Conservation (phyloP, 176 grass and related monocot species). For the Rhynchospora pubera region DNA sequence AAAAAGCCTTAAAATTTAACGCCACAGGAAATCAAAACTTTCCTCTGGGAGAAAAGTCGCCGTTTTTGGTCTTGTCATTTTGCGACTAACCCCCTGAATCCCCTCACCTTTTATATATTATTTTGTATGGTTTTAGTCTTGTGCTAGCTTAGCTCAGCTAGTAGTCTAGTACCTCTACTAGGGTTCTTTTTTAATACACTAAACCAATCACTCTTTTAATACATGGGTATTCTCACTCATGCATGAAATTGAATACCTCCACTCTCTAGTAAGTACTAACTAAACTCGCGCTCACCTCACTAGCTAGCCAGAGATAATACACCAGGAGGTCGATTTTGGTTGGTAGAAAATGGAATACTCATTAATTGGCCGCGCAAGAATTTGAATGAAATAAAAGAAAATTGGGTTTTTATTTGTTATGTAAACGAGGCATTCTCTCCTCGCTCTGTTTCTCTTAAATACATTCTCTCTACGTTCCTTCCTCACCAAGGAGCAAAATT, state of each 20-base stretch:
- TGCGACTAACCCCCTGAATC: constrained; percentile 10
- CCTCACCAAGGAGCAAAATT: not conserved
- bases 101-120: constrained; percentile 3
- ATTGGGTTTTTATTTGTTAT: constrained; percentile 15
- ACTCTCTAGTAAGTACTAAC: no score
- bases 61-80: constrained; percentile 24
- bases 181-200: not conserved
- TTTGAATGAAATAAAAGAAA: not conserved
- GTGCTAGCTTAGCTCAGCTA: not conserved
- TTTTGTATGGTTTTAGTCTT: not conserved
- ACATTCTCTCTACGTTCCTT: not conserved
- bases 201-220: not conserved
- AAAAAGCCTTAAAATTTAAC: no score
- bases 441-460: constrained; percentile 16
- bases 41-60: not conserved
- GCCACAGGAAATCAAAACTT: not conserved
- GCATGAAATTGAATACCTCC: not conserved
- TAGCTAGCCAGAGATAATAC: not conserved
- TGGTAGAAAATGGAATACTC: constrained; percentile 23
- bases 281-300: not conserved
- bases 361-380: constrained; percentile 15
- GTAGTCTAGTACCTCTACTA: not conserved
- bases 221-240: not conserved
- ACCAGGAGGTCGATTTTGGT: constrained; percentile 16
- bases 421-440: constrained; percentile 12